Evolutionary conservation across 129 eudicot species (phyloP), one percentile per base, ranked within the genome.

Genomic region (Tagetes patula): DNA sequence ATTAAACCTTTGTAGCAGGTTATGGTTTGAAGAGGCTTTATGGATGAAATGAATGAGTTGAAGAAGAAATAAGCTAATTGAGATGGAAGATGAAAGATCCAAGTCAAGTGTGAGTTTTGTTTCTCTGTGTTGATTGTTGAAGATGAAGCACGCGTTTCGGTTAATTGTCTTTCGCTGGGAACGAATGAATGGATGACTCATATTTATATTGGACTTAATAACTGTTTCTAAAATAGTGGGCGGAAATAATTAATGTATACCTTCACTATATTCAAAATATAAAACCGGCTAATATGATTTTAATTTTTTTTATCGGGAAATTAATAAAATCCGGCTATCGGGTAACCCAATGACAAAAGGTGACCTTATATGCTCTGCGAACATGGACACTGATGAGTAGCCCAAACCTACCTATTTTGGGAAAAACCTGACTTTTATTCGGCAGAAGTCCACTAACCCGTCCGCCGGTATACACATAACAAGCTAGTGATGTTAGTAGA

Each of bases 131-230:
- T 5, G 27, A 11, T 55, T 55, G 38, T 60, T 60, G 27, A 60
- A 11, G 66, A 36, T 8, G 66, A 61, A 12, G 66, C 66, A 61
- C 66, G 66, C 66, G 41, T 61, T 61, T 36, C 43, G 66, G 66
- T 61, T 61, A 37, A 36, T 61, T 61, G 66, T 61, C 43, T 32
- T 14, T 14, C 64, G 2, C 1, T 58, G 40, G 27, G 66, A 12
- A 34, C 11, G 66, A 11, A 11, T 36, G n/a, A n/a, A n/a, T n/a
- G n/a, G n/a, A n/a, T n/a, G 60, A 14, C 10, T 27, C 43, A 8
- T 60, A 60, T 60, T 60, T 60, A 60, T 60, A 34, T 34, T 4
- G 42, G 64, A 31, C 5, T n/a, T 8, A 31, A 60, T 5, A 27
- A 27, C 3, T 55, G 27, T 53, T 53, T 1, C 30, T 55, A 0